phyloP scores from a whole-genome alignment of 2,329 filamentous ascomycete genomes.

The Neofusicoccum parvum region DNA sequence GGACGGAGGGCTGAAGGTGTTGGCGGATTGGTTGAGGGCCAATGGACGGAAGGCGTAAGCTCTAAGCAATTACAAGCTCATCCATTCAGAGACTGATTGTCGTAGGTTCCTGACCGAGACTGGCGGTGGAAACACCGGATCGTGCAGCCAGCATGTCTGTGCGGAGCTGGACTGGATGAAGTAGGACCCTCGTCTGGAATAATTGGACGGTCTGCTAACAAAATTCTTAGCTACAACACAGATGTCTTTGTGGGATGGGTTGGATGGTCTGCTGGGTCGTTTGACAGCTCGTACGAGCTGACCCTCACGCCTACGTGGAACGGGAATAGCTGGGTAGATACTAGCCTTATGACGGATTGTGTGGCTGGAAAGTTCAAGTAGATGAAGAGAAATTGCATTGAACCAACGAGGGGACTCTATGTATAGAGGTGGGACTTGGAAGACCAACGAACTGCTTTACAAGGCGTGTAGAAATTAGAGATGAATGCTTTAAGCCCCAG shows the following conservation, averaged over 20 bases:
- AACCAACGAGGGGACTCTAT: too few relatives aligned
- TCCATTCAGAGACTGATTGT: neutral
- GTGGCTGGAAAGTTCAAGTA: neutral
- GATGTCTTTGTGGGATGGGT: conserved; percentile 44
- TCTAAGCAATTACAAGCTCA: neutral
- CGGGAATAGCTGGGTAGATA: neutral
- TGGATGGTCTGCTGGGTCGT: conserved; percentile 43
- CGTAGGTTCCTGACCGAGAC: conserved; percentile 54
- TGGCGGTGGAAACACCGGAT: conserved; percentile 41
- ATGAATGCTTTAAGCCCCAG: too few relatives aligned
- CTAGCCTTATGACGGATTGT: neutral
- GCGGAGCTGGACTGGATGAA: conserved; percentile 36
- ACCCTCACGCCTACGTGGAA: conserved; percentile 20
- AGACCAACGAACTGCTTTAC: too few relatives aligned
- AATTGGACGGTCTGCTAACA: neutral
- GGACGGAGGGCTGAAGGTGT: conserved; percentile 46
- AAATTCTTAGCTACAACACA: conserved; percentile 28
- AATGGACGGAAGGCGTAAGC: conserved; percentile 49
- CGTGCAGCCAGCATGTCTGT: conserved; percentile 39
- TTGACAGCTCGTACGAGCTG: conserved; percentile 30
- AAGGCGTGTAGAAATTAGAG: too few relatives aligned
- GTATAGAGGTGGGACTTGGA: too few relatives aligned
- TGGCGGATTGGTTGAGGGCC: conserved; percentile 52
- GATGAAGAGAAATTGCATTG: too few relatives aligned
- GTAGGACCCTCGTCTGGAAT: neutral